Evolutionary conservation across 345 rosid genomes (phyloP).

Genomic region (Heritiera littoralis): DNA sequence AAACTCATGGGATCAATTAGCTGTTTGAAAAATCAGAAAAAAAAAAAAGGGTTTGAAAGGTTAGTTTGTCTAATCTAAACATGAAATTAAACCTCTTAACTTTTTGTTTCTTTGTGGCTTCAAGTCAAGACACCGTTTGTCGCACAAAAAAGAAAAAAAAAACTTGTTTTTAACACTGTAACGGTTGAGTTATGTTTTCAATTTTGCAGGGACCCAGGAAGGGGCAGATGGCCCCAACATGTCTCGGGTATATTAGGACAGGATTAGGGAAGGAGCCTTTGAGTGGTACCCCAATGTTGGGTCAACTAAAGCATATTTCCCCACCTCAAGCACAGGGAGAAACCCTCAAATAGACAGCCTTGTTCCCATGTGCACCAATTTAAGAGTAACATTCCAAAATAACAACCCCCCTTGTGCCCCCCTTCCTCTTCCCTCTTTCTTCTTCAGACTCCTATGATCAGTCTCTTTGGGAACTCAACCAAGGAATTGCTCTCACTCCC

Average conservation of each 20-base stretch:
- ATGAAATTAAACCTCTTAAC: background rate
- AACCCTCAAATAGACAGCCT: slow-evolving; percentile 62
- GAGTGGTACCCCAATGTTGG: slow-evolving; percentile 54
- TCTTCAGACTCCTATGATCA: slow-evolving; percentile 27
- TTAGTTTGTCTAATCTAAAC: slow-evolving; percentile 14
- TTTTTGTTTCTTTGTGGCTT: slow-evolving; percentile 11
- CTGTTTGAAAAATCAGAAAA: background rate
- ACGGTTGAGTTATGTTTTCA: slow-evolving; percentile 23
- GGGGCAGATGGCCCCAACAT: slow-evolving; percentile 58
- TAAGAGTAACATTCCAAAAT: slow-evolving; percentile 73
- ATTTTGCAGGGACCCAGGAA: slow-evolving; percentile 30
- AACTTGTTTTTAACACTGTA: background rate
- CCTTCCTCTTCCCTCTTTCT: background rate
- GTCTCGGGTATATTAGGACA: slow-evolving; percentile 74
- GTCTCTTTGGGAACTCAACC: slow-evolving; percentile 38
- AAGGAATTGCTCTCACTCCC: background rate
- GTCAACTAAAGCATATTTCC: slow-evolving; percentile 59
- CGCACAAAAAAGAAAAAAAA: background rate
- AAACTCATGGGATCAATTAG: slow-evolving; percentile 5
- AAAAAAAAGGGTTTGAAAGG: background rate
- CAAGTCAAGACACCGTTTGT: slow-evolving; percentile 10
- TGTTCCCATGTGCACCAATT: slow-evolving; percentile 84
- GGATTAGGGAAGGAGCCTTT: slow-evolving; percentile 45
- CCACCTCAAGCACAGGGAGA: slow-evolving; percentile 51
- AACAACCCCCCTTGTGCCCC: slow-evolving; percentile 38